Base-by-base conservation (phyloP, 345 rosid genomes). In the Iberis pinnata region DNA sequence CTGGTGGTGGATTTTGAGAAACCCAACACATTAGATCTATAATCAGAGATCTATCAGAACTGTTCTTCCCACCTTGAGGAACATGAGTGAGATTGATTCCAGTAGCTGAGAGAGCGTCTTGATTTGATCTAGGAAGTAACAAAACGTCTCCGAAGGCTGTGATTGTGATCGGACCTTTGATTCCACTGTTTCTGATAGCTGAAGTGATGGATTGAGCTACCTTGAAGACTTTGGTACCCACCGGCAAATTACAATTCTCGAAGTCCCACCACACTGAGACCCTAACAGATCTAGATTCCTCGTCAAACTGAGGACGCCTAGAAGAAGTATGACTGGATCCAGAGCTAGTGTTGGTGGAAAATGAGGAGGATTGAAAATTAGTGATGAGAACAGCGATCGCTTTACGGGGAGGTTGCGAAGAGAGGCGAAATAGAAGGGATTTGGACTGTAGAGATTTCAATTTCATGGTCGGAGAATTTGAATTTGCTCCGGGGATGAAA, bases 211-310 rank as follows among this genome's bases (percentile, higher is more conserved):
- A 6, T 5, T 69, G 78, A 1, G 90, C 68, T 40, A 88, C 72
- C 58, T 58, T 82, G 65, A 58, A 77, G 3, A 70, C 87, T 57
- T 93, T 88, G 18, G 61, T 76, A 4, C 89, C 88, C 0, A 40
- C 67, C 6, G 95, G 90, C 18, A 78, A 8, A 60, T 46, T 13
- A 67, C 97, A 93, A 45, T 78, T 86, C 79, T 80, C 80, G 61
- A 93, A 83, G 70, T 88, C 94, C 99, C 97, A 93, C 99, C 99
- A 93, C 12, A 93, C 99, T 2, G 87, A 73, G 17, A 93, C 86
- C 74, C 75, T 73, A 16, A 92, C 84, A 17, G 70, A 69, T 33
- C 80, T 72, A 2, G 84, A 71, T 14, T 73, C 83, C 52, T 84
- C 90, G 10, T 81, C 84, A 6, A 67, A 60, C 10, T 68, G 76